Evolutionary conservation across 2,329 filamentous ascomycete species (phyloP).

Genomic region (Cadophora malorum): DNA sequence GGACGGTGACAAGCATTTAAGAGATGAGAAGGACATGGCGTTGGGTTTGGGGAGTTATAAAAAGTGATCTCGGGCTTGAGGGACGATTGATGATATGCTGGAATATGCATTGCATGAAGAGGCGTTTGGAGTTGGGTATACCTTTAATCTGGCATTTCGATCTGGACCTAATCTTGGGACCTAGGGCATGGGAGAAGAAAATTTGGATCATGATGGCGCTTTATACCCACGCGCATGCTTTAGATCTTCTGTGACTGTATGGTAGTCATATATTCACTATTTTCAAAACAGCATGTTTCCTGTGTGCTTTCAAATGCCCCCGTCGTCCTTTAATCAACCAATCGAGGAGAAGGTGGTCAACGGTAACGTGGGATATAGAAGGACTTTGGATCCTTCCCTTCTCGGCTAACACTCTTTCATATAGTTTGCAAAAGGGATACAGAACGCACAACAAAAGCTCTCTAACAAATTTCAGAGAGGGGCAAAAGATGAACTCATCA

Average conservation of each 20-base stretch:
- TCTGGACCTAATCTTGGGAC: neutral
- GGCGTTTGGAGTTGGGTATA: conserved; percentile 20
- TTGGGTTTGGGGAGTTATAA: conserved; percentile 28
- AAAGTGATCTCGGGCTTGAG: neutral
- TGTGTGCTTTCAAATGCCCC: too few species aligned
- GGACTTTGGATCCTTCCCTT: too few species aligned
- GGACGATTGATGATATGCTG: neutral
- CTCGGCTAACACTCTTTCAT: too few species aligned
- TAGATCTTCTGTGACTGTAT: neutral
- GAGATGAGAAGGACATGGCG: conserved; percentile 41
- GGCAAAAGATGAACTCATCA: too few species aligned
- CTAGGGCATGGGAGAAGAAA: neutral
- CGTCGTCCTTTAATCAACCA: too few species aligned
- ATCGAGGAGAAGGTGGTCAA: too few species aligned
- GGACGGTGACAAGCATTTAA: conserved; percentile 47
- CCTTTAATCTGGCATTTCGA: neutral
- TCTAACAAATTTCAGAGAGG: too few species aligned
- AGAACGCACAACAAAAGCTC: too few species aligned
- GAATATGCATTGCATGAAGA: neutral
- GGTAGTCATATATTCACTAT: neutral
- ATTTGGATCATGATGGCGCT: conserved; percentile 9
- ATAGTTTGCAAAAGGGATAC: too few species aligned
- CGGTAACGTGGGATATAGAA: too few species aligned
- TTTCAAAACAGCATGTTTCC: too few species aligned
- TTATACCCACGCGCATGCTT: conserved; percentile 18